A percentile compares a stretch with the other conserved stretches of the same genome.
phyloP scores from a whole-genome alignment of 164 flowering plant species.

The Hamamelis virginiana region DNA sequence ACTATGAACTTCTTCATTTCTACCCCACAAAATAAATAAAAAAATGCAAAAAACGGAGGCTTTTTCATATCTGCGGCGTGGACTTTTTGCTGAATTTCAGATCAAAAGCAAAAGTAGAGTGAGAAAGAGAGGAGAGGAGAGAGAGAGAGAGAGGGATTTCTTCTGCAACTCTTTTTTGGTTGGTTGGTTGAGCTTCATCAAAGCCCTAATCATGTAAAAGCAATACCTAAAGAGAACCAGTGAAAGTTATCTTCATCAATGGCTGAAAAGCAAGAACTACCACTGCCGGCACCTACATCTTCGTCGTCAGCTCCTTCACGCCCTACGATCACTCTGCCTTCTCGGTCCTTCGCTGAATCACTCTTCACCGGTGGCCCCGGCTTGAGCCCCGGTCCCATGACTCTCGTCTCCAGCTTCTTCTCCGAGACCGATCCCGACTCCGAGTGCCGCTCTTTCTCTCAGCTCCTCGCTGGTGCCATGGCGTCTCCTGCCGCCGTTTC shows the following conservation, averaged over 20 bases:
- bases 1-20: too few relatives aligned
- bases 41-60: too few relatives aligned
- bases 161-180: neutral
- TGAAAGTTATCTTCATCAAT: slow-evolving; percentile 14
- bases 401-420: slow-evolving; percentile 57
- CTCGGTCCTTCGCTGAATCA: slow-evolving; percentile 35
- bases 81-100: slow-evolving; percentile 33
- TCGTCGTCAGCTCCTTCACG: slow-evolving; percentile 19
- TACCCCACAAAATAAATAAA: too few relatives aligned
- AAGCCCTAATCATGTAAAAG: neutral
- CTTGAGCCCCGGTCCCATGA: slow-evolving; percentile 72
- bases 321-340: slow-evolving; percentile 45
- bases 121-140: neutral
- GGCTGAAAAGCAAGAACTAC: slow-evolving; percentile 27
- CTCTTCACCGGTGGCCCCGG: slow-evolving; percentile 32
- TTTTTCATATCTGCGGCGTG: slow-evolving; percentile 15
- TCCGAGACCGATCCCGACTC: slow-evolving; percentile 41
- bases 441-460: slow-evolving; percentile 63
- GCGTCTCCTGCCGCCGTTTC: slow-evolving; percentile 27
- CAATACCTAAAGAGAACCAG: neutral
- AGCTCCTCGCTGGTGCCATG: slow-evolving; percentile 65
- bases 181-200: neutral
- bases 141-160: slow-evolving; percentile 1
- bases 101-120: slow-evolving; percentile 10
- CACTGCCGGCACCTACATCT: slow-evolving; percentile 7